These are phyloP conservation scores for Populus deltoides DNA, from an alignment of 345 rosid genomes.

Conservation along the genomic window DNA sequence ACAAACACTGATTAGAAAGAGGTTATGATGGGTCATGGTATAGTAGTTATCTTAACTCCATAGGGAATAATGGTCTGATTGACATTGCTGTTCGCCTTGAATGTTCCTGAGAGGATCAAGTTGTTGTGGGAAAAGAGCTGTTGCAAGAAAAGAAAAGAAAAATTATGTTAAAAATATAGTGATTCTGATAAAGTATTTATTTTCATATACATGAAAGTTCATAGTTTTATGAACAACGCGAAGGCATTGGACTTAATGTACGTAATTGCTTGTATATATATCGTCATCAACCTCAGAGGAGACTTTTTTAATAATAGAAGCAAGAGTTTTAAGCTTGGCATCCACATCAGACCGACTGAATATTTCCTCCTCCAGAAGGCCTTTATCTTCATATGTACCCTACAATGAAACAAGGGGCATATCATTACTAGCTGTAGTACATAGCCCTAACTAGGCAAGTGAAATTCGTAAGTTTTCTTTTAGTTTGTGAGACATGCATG, in stretches of 20 bases:
- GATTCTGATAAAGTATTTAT: neutral
- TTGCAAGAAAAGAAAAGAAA: neutral
- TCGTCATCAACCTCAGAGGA: constrained; percentile 39
- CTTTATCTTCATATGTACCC: constrained; percentile 21
- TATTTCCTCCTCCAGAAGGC: constrained; percentile 22
- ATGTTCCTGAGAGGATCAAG: neutral
- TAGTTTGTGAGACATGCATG: too few relatives aligned
- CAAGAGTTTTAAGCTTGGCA: constrained; percentile 34
- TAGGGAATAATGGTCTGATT: neutral
- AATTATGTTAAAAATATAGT: neutral
- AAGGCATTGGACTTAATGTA: neutral
- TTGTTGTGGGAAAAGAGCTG: neutral
- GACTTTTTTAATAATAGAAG: constrained; percentile 33
- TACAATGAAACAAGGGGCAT: neutral
- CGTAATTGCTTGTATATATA: neutral
- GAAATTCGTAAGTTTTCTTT: too few relatives aligned
- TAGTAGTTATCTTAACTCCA: neutral
- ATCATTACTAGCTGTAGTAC: too few relatives aligned
- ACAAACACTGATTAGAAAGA: neutral
- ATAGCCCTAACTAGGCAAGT: too few relatives aligned
- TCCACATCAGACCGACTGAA: constrained; percentile 12
- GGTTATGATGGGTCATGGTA: too few relatives aligned
- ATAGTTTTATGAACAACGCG: neutral
- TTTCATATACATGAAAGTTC: too few relatives aligned
- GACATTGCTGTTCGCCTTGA: neutral